A percentile compares a stretch with the other conserved stretches of the same genome.
Evolutionary conservation across 306 rosid genomes (phyloP).

Genomic region (Vigna nakashimae): DNA sequence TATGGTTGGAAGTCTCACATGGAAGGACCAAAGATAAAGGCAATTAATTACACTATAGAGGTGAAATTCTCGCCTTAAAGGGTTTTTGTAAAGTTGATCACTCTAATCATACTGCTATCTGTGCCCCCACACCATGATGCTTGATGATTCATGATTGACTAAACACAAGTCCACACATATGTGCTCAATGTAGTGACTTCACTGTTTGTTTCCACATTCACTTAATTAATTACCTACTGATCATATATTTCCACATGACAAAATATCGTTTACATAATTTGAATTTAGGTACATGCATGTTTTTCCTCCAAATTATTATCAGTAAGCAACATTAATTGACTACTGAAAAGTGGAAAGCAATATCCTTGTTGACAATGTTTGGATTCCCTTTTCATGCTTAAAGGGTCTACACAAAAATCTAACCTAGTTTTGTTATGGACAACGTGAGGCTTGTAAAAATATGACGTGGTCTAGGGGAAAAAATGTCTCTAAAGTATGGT

Average conservation of each 20-base stretch:
- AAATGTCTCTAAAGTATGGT: background rate
- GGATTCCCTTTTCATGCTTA: background rate
- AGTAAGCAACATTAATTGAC: background rate
- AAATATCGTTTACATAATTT: conserved; percentile 23
- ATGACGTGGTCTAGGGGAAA: background rate
- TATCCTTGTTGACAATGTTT: background rate
- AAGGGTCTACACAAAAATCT: background rate
- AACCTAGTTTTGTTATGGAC: background rate
- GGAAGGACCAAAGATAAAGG: too few species aligned
- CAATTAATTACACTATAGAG: too few species aligned
- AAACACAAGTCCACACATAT: background rate
- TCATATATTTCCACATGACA: conserved; percentile 25
- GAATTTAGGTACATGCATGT: conserved; percentile 4
- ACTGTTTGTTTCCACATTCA: background rate
- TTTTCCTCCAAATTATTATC: conserved; percentile 15
- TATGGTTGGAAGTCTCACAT: too few species aligned
- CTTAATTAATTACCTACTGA: background rate
- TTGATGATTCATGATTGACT: background rate
- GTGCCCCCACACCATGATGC: background rate
- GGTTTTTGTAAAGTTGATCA: too few species aligned
- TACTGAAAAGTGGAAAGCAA: background rate
- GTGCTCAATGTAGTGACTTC: background rate
- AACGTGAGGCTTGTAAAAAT: background rate
- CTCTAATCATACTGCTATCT: too few species aligned
- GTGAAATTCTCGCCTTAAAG: too few species aligned